Percentiles rank a stretch among this genome's conserved stretches.
Evolutionary conservation across 2,329 filamentous ascomycete genomes (phyloP).

Genomic region (Teratosphaeria pseudoeucalypti): DNA sequence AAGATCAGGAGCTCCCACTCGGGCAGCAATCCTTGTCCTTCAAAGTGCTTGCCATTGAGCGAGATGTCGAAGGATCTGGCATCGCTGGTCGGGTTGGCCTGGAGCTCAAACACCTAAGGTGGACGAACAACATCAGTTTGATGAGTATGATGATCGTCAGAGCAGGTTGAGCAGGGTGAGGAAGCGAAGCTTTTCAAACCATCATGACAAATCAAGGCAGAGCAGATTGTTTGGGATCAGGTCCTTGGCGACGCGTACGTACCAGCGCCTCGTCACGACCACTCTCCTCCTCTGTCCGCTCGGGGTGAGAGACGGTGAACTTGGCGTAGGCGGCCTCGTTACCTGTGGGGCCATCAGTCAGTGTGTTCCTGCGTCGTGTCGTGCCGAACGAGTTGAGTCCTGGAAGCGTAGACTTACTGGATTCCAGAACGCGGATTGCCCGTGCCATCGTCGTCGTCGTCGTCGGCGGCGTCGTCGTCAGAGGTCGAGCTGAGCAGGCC

Average conservation of each 20-base stretch:
- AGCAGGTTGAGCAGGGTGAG: too few species aligned
- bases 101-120: conserved; percentile 32
- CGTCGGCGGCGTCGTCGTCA: too few species aligned
- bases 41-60: conserved; percentile 33
- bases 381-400: not conserved
- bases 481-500: not conserved
- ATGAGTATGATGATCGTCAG: too few species aligned
- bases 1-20: conserved; percentile 22
- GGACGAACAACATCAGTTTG: conserved; percentile 24
- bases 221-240: not conserved
- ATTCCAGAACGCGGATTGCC: conserved; percentile 10
- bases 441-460: not conserved
- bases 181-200: too few species aligned
- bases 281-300: conserved; percentile 6
- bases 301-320: conserved; percentile 28
- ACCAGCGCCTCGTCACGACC: conserved; percentile 30
- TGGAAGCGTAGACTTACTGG: conserved; percentile 7
- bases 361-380: not conserved
- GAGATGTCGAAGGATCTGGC: conserved; percentile 31
- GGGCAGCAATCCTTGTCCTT: conserved; percentile 15
- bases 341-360: conserved; percentile 5
- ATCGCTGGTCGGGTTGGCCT: conserved; percentile 27
- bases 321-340: conserved; percentile 26
- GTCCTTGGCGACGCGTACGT: conserved; percentile 21
- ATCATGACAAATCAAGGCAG: not conserved